These are phyloP conservation scores for Pleurotus ostreatus DNA, from an alignment of 768 basidiomycete genomes.

Conservation along the genomic window DNA sequence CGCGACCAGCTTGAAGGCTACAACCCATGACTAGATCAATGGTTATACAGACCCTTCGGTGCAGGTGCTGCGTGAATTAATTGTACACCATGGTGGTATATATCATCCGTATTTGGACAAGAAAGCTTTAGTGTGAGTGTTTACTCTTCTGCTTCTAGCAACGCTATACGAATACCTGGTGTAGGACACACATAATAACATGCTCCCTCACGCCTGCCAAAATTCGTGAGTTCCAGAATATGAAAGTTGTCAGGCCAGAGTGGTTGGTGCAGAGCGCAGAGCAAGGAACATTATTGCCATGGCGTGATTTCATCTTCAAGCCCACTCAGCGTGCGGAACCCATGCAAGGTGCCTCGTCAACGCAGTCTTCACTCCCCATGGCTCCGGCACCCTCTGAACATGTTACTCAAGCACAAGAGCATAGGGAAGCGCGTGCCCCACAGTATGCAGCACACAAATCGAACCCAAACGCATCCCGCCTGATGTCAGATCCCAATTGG, in stretches of 20 bases:
- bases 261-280: constrained; percentile 87
- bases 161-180: not conserved
- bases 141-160: not conserved
- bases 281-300: constrained; percentile 66
- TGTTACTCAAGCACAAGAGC: constrained; percentile 38
- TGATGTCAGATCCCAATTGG: constrained; percentile 85
- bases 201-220: constrained; percentile 89
- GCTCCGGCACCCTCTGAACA: constrained; percentile 20
- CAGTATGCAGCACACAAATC: constrained; percentile 65
- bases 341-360: constrained; percentile 42
- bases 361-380: constrained; percentile 30
- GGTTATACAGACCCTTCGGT: constrained; percentile 86
- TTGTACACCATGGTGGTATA: constrained; percentile 78
- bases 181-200: constrained; percentile 88
- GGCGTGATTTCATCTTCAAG: constrained; percentile 68
- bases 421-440: constrained; percentile 46
- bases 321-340: constrained; percentile 43
- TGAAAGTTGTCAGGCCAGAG: constrained; percentile 86
- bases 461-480: constrained; percentile 70
- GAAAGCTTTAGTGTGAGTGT: constrained; percentile 66
- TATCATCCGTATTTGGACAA: constrained; percentile 83
- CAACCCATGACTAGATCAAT: constrained; percentile 59
- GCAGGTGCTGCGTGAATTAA: constrained; percentile 76
- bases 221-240: constrained; percentile 79
- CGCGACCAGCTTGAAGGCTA: not conserved